Evolutionary conservation across 1,284 basidiomycete genomes (phyloP).

Genomic region (Ustilago loliicola): DNA sequence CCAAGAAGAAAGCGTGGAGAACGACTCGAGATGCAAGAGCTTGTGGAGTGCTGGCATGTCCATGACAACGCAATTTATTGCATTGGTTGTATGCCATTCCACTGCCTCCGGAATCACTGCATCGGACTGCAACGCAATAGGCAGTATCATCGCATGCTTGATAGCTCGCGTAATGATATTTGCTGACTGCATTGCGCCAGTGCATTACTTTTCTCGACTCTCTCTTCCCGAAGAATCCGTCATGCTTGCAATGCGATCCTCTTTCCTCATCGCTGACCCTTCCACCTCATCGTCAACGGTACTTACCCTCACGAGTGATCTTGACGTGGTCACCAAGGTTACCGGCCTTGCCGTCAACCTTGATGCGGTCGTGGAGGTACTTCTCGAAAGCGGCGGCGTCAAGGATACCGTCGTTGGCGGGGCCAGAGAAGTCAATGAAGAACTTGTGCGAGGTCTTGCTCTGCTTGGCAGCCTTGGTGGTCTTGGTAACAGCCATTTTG

Average conservation of each 20-base stretch:
- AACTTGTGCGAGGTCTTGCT: conserved; percentile 88
- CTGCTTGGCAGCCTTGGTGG: conserved; percentile 66
- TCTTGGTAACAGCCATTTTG: conserved; percentile 65
- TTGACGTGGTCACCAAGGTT: conserved; percentile 74
- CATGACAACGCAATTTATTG: neutral
- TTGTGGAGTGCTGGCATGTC: neutral
- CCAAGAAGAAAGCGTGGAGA: neutral
- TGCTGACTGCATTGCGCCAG: neutral
- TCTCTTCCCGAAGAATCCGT: neutral
- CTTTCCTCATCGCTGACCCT: neutral
- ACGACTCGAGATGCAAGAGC: neutral
- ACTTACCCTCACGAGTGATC: conserved; percentile 71
- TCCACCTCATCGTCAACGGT: conserved; percentile 1
- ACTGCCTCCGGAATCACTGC: neutral
- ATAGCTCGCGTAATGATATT: too few relatives aligned
- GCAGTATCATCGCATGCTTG: neutral
- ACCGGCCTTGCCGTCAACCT: conserved; percentile 79
- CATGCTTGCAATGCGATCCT: neutral
- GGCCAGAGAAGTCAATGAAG: conserved; percentile 92
- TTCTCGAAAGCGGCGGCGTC: conserved; percentile 91
- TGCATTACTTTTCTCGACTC: neutral
- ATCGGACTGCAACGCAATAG: neutral
- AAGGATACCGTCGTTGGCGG: conserved; percentile 89
- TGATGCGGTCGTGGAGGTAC: conserved; percentile 93
- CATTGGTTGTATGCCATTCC: neutral